Base-by-base conservation (phyloP, 495 filamentous ascomycete species). In the Aspergillus mulundensis region DNA sequence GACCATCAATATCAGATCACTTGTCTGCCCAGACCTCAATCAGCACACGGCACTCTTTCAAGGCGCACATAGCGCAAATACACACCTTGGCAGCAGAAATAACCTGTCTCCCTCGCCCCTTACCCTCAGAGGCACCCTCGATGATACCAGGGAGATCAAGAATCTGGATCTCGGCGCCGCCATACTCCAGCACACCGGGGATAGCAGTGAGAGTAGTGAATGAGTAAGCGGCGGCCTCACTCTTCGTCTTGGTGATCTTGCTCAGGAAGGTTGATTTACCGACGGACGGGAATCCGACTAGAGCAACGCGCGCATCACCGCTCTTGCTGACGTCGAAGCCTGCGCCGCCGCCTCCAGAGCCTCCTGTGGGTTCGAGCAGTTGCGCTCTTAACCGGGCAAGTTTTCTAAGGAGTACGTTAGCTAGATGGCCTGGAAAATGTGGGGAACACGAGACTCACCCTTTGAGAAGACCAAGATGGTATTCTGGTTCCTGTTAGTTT, bases 121-220 rank as follows among this genome's bases (percentile, higher is more conserved):
- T 99, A 18, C 95, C 95, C 70, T 99, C 95, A 0, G 91, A 77
- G 34, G 95, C 95, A 44, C 95, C 95, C 67, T 99, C 95, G 65
- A 99, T 99, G 63, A 99, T 99, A 77, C 95, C 95, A 0, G 95
- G 95, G 55, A 99, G 76, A 87, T 99, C 95, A 39, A 99, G 85
- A 56, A 99, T 88, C 71, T 99, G 95, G 56, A 99, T 97, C 72
- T 99, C 95, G 1, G 95, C 95, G 43, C 95, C 95, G 7, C 92
- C 95, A 73, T 99, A 99, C 75, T 97, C 95, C 56, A 99, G 80
- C 8, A 99, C 95, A 59, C 95, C 95, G 14, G 95, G 95, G 57
- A 99, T 99, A 14, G 95, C 95, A 2, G 95, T 99, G 21, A 99
- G 77, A 0, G 95, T 99, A 5, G 95, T 99, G 83, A 99, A 99